These are phyloP conservation scores for Arachnopeziza araneosa DNA, from an alignment of 2,329 filamentous ascomycete genomes.

Conservation along the genomic window DNA sequence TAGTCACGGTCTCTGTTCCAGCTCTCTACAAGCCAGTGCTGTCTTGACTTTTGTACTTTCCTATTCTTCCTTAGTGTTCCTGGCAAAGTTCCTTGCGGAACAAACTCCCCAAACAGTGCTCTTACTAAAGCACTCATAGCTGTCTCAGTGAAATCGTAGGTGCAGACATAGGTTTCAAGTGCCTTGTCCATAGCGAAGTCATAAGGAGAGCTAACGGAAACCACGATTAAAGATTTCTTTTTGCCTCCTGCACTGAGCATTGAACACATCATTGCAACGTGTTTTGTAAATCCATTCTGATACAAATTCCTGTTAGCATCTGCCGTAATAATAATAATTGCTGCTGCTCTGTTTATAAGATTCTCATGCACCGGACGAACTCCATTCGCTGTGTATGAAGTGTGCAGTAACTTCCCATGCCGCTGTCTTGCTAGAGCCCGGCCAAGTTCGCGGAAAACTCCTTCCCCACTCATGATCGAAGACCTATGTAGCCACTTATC, in stretches of 20 bases:
- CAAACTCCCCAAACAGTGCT: slow-evolving; percentile 72
- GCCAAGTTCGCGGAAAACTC: slow-evolving; percentile 85
- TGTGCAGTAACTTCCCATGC: slow-evolving; percentile 82
- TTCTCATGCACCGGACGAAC: slow-evolving; percentile 91
- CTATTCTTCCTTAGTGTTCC: slow-evolving; percentile 81
- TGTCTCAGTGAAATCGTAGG: slow-evolving; percentile 92
- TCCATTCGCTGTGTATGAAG: slow-evolving; percentile 91
- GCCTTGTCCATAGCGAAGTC: slow-evolving; percentile 91
- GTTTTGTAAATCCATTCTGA: slow-evolving; percentile 91
- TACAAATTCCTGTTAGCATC: slow-evolving; percentile 93
- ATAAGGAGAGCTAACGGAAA: slow-evolving; percentile 91
- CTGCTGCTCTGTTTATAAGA: slow-evolving; percentile 79
- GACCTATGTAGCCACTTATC: slow-evolving; percentile 53
- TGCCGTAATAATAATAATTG: slow-evolving; percentile 85
- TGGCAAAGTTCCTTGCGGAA: slow-evolving; percentile 53
- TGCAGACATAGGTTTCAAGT: slow-evolving; percentile 90
- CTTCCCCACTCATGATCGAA: slow-evolving; percentile 82
- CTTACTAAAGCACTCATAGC: slow-evolving; percentile 80
- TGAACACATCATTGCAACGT: slow-evolving; percentile 92
- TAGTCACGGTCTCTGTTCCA: slow-evolving; percentile 78
- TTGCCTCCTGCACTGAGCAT: slow-evolving; percentile 71
- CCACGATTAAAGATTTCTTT: slow-evolving; percentile 84
- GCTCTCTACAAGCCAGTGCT: slow-evolving; percentile 90
- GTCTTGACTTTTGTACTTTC: slow-evolving; percentile 80
- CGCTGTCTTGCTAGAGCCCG: slow-evolving; percentile 80